Evolutionary conservation across 768 basidiomycete genomes (phyloP).

Genomic region (Hericium rajendrae): DNA sequence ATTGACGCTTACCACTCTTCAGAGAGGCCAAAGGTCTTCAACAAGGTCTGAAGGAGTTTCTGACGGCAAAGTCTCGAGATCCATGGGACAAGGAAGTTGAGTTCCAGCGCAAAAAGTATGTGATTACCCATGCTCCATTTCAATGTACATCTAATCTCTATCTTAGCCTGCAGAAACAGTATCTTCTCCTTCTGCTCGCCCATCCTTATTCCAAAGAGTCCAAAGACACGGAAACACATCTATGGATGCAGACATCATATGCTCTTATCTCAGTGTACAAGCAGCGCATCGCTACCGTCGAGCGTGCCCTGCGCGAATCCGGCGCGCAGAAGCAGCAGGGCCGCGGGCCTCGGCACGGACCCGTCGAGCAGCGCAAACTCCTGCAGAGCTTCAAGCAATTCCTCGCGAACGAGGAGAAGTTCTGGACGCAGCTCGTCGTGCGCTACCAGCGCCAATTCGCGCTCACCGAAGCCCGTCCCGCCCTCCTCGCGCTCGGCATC

Average conservation of each 20-base stretch:
- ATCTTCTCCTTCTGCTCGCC: slow-evolving; percentile 58
- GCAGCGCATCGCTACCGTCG: slow-evolving; percentile 56
- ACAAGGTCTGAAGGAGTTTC: slow-evolving; percentile 62
- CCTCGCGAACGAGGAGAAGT: slow-evolving; percentile 82
- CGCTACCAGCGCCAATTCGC: slow-evolving; percentile 65
- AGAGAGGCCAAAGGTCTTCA: slow-evolving; percentile 78
- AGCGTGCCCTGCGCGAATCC: slow-evolving; percentile 24
- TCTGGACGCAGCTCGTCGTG: slow-evolving; percentile 76
- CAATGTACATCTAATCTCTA: slow-evolving; percentile 12
- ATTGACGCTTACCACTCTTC: slow-evolving; percentile 3
- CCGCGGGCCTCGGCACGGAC: slow-evolving; percentile 38
- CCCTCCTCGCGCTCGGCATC: slow-evolving; percentile 51
- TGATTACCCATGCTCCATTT: slow-evolving; percentile 8
- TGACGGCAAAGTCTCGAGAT: slow-evolving; percentile 47
- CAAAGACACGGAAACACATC: slow-evolving; percentile 69
- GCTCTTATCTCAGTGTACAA: slow-evolving; percentile 79
- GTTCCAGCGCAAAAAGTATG: slow-evolving; percentile 78
- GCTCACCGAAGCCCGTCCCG: slow-evolving; percentile 52
- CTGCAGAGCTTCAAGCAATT: slow-evolving; percentile 85
- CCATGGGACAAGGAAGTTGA: slow-evolving; percentile 86
- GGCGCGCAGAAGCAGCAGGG: slow-evolving; percentile 24
- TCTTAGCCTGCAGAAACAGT: slow-evolving; percentile 56
- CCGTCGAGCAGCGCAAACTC: slow-evolving; percentile 79
- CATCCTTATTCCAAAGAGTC: slow-evolving; percentile 65
- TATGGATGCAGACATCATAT: slow-evolving; percentile 93